A percentile compares a stretch with the other conserved stretches of the same genome.
Conservation (phyloP, 1,284 basidiomycete genomes). For the Fomes fomentarius region DNA sequence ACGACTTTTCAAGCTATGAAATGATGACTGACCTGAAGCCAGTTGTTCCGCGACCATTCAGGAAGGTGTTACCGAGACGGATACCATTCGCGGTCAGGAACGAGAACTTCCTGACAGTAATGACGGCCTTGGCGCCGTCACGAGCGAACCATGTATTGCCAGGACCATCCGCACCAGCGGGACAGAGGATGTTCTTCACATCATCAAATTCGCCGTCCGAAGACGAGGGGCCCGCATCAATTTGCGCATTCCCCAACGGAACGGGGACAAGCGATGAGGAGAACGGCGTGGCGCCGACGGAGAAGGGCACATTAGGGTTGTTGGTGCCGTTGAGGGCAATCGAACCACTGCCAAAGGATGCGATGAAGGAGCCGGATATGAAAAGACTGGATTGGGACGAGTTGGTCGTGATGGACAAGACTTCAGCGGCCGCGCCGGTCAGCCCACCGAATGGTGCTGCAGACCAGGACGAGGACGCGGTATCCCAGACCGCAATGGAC, state of each 20-base stretch:
- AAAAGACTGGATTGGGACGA: slow-evolving; percentile 76
- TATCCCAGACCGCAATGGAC: slow-evolving; percentile 83
- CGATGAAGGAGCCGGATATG: slow-evolving; percentile 88
- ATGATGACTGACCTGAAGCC: slow-evolving; percentile 87
- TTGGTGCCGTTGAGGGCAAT: slow-evolving; percentile 59
- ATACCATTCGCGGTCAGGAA: slow-evolving; percentile 79
- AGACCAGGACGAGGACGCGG: slow-evolving; percentile 68
- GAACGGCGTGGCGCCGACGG: slow-evolving; percentile 80
- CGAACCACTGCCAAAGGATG: slow-evolving; percentile 69
- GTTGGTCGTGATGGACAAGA: slow-evolving; percentile 80
- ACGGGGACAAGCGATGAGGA: slow-evolving; percentile 91
- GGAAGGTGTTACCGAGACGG: slow-evolving; percentile 90
- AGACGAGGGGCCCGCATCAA: slow-evolving; percentile 76
- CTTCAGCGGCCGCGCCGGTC: slow-evolving; percentile 67
- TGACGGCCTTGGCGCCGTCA: slow-evolving; percentile 68
- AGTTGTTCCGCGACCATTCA: slow-evolving; percentile 78
- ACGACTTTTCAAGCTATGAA: slow-evolving; percentile 9
- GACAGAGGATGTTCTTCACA: slow-evolving; percentile 83
- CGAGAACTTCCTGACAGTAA: slow-evolving; percentile 78
- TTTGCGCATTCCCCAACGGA: slow-evolving; percentile 67
- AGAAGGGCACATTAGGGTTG: slow-evolving; percentile 78
- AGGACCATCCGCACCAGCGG: slow-evolving; percentile 76
- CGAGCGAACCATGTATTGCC: slow-evolving; percentile 86
- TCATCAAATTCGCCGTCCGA: slow-evolving; percentile 65
- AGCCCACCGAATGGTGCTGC: slow-evolving; percentile 84